Conservation (phyloP, 2,329 filamentous ascomycete species). For the Cladophialophora yegresii region DNA sequence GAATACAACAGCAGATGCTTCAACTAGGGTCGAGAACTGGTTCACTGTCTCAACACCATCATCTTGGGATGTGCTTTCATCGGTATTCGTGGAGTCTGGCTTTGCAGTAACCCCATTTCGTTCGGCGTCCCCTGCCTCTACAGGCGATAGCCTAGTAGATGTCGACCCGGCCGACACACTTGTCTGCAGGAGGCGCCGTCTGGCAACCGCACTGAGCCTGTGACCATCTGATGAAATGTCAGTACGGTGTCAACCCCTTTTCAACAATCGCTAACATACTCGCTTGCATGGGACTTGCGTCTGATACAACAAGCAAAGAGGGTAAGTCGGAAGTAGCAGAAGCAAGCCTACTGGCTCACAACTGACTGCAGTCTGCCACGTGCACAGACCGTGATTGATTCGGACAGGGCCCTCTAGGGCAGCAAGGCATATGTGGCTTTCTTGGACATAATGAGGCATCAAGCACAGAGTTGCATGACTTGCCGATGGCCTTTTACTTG, state of each 20-base stretch:
- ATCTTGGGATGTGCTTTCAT: slow-evolving; percentile 1
- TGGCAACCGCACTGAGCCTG: slow-evolving; percentile 28
- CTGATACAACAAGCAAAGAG: background rate
- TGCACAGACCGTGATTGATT: background rate
- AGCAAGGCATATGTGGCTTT: background rate
- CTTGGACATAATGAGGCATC: background rate
- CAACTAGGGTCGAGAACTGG: slow-evolving; percentile 29
- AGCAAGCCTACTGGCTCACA: background rate
- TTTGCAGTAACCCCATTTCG: background rate
- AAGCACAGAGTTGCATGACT: no score
- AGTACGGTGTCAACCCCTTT: background rate
- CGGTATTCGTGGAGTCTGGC: background rate
- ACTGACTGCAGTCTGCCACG: background rate
- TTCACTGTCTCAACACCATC: slow-evolving; percentile 16
- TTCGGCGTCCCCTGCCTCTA: background rate
- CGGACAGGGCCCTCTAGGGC: background rate
- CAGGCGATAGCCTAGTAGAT: slow-evolving; percentile 2
- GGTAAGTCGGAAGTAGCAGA: background rate
- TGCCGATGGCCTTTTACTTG: background rate
- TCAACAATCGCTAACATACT: slow-evolving; percentile 20
- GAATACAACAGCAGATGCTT: slow-evolving; percentile 31
- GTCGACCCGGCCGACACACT: slow-evolving; percentile 17
- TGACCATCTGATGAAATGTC: slow-evolving; percentile 23
- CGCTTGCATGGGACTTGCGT: slow-evolving; percentile 27
- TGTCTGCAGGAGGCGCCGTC: slow-evolving; percentile 26